Evolutionary conservation across 306 rosid genomes (phyloP), one percentile per base, ranked within the genome.

Genomic region (Trifolium fragiferum): DNA sequence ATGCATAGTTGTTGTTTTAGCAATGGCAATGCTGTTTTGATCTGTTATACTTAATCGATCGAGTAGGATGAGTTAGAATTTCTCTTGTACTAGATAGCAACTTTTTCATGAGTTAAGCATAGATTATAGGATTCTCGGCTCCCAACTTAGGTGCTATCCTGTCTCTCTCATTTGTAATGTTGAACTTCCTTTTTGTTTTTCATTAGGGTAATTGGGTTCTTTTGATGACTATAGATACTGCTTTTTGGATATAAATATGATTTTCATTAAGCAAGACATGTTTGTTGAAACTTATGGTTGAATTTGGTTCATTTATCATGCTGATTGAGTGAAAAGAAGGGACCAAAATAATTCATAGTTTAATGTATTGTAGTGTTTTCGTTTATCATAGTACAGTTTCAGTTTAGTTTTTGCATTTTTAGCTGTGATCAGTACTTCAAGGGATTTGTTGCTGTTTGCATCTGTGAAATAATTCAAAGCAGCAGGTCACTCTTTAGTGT

Each of bases 401-500:
- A 77, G 80, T 87, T 90, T 82, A 82, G 83, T 89, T 82, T 86
- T 85, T 81, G 78, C 80, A 84, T 87, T 85, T 86, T 81, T 86
- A 86, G 92, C 80, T 72, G 87, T 84, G 74, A 87, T 25, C 30
- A 25, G 30, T 75, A 87, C 81, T 88, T 90, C 80, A 84, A 84
- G 87, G 90, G 87, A 83, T 81, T 85, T 87, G 85, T 82, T 79
- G 90, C 91, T 40, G 18, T 19, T 85, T 84, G 89, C 79, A 82
- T 81, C 30, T 73, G 83, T 88, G 82, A 92, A 85, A 78, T 88
- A 90, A 25, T 25, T 71, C 89, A 84, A 84, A 49, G 85, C 64
- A 88, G 83, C 86, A 88, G 90, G 68, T 89, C 93, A 86, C 79
- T 85, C 89, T 74, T 89, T 86, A 84, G 84, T 86, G 83, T 51